Percentiles rank a stretch among this genome's conserved stretches.
phyloP scores from a whole-genome alignment of 768 basidiomycete species.

The Tephrocybe sp. region DNA sequence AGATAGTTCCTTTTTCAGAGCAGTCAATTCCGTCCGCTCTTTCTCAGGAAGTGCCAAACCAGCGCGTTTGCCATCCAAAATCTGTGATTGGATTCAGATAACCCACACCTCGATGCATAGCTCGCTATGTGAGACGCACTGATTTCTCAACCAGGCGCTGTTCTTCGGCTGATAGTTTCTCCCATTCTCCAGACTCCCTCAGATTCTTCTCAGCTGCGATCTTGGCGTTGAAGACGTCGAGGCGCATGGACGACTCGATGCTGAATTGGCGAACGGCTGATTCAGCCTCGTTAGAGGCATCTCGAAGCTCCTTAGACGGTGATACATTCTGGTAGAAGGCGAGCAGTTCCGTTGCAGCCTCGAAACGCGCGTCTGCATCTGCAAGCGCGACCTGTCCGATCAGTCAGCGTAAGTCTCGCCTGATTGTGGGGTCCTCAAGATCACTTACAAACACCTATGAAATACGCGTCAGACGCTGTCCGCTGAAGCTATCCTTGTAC shows the following conservation, averaged over 20 bases:
- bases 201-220: conserved; percentile 68
- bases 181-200: conserved; percentile 59
- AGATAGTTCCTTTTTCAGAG: conserved; percentile 75
- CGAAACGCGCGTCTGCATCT: conserved; percentile 54
- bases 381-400: conserved; percentile 55
- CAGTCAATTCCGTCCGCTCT: conserved; percentile 55
- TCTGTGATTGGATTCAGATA: conserved; percentile 24
- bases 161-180: conserved; percentile 64
- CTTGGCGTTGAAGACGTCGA: conserved; percentile 79
- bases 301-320: conserved; percentile 70
- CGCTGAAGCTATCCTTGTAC: conserved; percentile 16
- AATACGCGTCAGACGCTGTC: conserved; percentile 4
- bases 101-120: neutral
- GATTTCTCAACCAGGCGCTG: conserved; percentile 80
- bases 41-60: conserved; percentile 73
- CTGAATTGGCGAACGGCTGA: conserved; percentile 66
- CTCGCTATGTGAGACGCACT: conserved; percentile 28
- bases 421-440: neutral
- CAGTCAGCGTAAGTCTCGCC: conserved; percentile 1
- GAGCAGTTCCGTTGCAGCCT: conserved; percentile 55
- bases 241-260: conserved; percentile 78
- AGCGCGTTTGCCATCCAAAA: conserved; percentile 77
- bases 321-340: conserved; percentile 85
- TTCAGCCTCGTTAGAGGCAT: conserved; percentile 77
- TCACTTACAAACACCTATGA: conserved; percentile 70